Evolutionary conservation across 2,329 filamentous ascomycete genomes (phyloP).

Genomic region (Fusarium sp.): DNA sequence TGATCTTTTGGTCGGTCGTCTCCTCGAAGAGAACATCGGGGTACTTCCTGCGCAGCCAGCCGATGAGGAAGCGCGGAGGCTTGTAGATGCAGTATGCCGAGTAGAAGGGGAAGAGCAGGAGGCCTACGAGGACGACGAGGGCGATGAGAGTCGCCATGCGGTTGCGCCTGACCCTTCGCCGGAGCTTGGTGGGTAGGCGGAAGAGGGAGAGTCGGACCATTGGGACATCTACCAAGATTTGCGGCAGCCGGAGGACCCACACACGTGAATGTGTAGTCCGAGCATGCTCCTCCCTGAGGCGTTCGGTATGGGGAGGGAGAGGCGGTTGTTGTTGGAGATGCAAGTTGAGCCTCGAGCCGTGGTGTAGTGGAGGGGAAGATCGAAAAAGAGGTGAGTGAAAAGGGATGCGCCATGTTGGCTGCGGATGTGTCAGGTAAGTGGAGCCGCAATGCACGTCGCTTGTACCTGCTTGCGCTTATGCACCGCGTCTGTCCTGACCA

Average conservation of each 20-base stretch:
- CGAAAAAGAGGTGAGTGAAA: conserved; percentile 9
- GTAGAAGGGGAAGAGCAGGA: conserved; percentile 55
- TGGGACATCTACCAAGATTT: conserved; percentile 31
- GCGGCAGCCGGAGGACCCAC: conserved; percentile 39
- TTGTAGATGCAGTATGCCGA: conserved; percentile 81
- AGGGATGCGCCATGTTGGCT: conserved; percentile 16
- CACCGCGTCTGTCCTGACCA: conserved; percentile 37
- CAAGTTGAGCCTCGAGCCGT: conserved; percentile 2
- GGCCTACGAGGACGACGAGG: conserved; percentile 53
- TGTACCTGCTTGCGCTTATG: conserved; percentile 21
- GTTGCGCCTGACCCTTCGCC: conserved; percentile 68
- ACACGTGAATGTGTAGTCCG: conserved; percentile 34
- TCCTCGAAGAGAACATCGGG: conserved; percentile 85
- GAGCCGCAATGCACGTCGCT: conserved; percentile 12
- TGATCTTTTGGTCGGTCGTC: conserved; percentile 67
- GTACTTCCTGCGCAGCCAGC: conserved; percentile 77
- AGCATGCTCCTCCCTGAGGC: conserved; percentile 39
- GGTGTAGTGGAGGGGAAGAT: conserved; percentile 21
- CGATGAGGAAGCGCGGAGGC: conserved; percentile 78
- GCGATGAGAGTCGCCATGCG: conserved; percentile 67
- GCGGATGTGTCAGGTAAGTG: neutral
- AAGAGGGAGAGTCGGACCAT: conserved; percentile 61
- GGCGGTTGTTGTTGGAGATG: conserved; percentile 18
- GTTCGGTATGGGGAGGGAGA: conserved; percentile 8
- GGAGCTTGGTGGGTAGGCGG: conserved; percentile 67